These are phyloP conservation scores for Phaeomoniella chlamydospora DNA, from an alignment of 2,329 filamentous ascomycete species.

Conservation along the genomic window DNA sequence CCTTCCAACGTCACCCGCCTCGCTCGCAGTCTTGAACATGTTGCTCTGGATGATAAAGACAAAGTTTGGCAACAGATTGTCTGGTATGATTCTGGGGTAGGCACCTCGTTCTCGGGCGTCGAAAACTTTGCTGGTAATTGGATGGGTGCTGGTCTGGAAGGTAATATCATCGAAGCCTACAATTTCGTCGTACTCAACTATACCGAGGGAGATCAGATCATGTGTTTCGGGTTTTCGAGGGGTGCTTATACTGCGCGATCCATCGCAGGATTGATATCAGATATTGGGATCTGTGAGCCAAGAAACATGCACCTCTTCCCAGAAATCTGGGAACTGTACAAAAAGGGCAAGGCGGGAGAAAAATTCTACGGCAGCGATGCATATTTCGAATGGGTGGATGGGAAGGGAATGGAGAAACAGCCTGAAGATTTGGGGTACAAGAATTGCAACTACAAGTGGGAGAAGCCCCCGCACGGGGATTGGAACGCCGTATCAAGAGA, in stretches of 20 bases:
- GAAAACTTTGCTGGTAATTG: no score
- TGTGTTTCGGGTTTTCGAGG: constrained; percentile 17
- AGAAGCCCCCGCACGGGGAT: no score
- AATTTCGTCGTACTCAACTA: constrained; percentile 57
- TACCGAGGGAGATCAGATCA: constrained; percentile 16
- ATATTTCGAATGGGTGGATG: no score
- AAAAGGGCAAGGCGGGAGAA: no score
- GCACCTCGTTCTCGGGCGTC: no score
- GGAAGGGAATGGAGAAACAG: no score
- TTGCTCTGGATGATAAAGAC: constrained; percentile 5
- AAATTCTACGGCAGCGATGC: no score
- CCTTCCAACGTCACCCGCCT: constrained; percentile 22
- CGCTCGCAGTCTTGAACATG: constrained; percentile 13
- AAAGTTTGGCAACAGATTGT: constrained; percentile 21
- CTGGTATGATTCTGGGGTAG: constrained; percentile 22
- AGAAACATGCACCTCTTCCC: no score
- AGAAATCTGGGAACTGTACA: no score
- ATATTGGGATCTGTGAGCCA: constrained; percentile 15
- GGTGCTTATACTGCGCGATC: constrained; percentile 31
- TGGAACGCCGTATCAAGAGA: no score
- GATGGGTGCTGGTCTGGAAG: constrained; percentile 43
- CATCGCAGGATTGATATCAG: constrained; percentile 13
- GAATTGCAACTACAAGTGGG: no score
- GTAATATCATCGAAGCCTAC: constrained; percentile 74
- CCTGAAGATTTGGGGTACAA: no score